Evolutionary conservation across 1,139 yeast genomes (phyloP).

Genomic region (Pichia kudriavzevii): DNA sequence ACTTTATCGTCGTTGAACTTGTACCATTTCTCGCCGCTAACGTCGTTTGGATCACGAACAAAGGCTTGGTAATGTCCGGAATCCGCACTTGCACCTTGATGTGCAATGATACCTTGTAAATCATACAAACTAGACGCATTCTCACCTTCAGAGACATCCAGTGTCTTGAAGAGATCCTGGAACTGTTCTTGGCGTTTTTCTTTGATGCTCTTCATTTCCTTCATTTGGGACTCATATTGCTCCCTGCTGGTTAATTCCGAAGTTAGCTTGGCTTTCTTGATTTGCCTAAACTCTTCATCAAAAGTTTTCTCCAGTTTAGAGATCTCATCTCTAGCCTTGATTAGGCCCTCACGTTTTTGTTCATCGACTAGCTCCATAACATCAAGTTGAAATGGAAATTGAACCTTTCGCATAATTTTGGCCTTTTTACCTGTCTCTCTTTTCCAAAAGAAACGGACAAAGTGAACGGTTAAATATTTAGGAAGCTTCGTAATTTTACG

Average conservation of each 20-base stretch:
- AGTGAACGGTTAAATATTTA: slow-evolving; percentile 80
- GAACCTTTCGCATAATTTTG: slow-evolving; percentile 87
- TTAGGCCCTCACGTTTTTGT: slow-evolving; percentile 56
- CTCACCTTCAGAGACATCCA: slow-evolving; percentile 46
- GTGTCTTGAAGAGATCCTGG: slow-evolving; percentile 35
- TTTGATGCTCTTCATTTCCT: slow-evolving; percentile 40
- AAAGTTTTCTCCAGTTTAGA: slow-evolving; percentile 72
- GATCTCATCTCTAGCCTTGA: slow-evolving; percentile 68
- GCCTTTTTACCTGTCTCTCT: slow-evolving; percentile 86
- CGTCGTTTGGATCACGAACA: slow-evolving; percentile 60
- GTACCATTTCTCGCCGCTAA: slow-evolving; percentile 77
- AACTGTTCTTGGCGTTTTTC: slow-evolving; percentile 41
- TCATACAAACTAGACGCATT: slow-evolving; percentile 87
- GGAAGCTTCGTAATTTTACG: slow-evolving; percentile 78
- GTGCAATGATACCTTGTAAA: slow-evolving; percentile 78
- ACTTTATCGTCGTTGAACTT: slow-evolving; percentile 92
- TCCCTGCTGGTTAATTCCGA: slow-evolving; percentile 26
- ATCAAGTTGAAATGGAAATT: slow-evolving; percentile 90
- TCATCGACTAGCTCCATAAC: slow-evolving; percentile 79
- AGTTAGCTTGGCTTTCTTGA: slow-evolving; percentile 53
- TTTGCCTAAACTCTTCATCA: slow-evolving; percentile 64
- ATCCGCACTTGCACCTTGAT: slow-evolving; percentile 92
- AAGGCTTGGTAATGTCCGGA: slow-evolving; percentile 96
- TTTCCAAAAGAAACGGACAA: slow-evolving; percentile 94
- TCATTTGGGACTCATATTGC: slow-evolving; percentile 41